These are phyloP conservation scores for Helicostylum pulchrum DNA, from an alignment of 192 early-diverging fungal genomes.

Conservation along the genomic window DNA sequence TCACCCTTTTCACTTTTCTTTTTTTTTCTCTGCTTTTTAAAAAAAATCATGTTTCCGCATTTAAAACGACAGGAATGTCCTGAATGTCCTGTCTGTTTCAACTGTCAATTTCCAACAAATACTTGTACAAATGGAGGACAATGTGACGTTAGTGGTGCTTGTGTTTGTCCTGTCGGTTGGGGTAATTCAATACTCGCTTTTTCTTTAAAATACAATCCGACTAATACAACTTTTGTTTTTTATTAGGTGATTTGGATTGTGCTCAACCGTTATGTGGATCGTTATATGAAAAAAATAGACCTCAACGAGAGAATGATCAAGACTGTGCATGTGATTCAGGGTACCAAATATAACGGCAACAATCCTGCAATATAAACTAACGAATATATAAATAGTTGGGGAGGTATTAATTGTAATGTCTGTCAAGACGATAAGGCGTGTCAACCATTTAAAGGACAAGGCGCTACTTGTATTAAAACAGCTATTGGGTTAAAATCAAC, in stretches of 20 bases:
- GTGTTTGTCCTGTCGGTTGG: constrained; percentile 68
- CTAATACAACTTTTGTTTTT: neutral
- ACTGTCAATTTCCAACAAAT: constrained; percentile 30
- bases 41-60: constrained; percentile 6
- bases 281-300: constrained; percentile 19
- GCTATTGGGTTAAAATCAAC: constrained; percentile 34
- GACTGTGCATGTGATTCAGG: constrained; percentile 30
- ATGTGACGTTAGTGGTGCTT: constrained; percentile 51
- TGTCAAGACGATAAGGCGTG: constrained; percentile 39
- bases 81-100: constrained; percentile 40
- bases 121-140: constrained; percentile 32
- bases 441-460: constrained; percentile 18
- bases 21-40: neutral
- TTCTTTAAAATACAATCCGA: neutral
- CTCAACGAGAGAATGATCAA: constrained; percentile 17
- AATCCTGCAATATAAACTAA: neutral
- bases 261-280: constrained; percentile 31
- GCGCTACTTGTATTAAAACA: constrained; percentile 35
- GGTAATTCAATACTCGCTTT: constrained; percentile 16
- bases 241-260: constrained; percentile 30
- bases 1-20: no score
- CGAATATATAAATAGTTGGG: constrained; percentile 50
- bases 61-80: constrained; percentile 41
- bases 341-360: constrained; percentile 7
- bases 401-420: constrained; percentile 87